Evolutionary conservation across 176 grass and related monocot genomes (phyloP).

Genomic region (Eragrostis nindensis): DNA sequence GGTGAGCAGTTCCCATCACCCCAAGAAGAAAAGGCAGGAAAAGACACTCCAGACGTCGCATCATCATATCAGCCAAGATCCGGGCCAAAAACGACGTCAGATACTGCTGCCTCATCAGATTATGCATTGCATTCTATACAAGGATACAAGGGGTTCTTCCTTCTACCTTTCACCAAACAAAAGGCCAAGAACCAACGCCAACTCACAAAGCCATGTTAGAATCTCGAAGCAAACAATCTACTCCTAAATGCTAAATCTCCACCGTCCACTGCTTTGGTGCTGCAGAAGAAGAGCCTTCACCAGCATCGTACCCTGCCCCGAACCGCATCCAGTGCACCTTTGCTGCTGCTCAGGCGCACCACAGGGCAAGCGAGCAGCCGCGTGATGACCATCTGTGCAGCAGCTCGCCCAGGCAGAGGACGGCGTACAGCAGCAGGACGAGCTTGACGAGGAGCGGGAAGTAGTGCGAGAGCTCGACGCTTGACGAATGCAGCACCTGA

Average conservation of each 20-base stretch:
- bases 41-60: constrained; percentile 30
- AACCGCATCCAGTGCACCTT: neutral
- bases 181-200: constrained; percentile 24
- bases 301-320: neutral
- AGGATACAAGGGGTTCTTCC: constrained; percentile 49
- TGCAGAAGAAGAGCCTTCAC: neutral
- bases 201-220: constrained; percentile 38
- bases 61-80: constrained; percentile 51
- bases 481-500: constrained; percentile 67
- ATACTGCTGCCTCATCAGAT: constrained; percentile 19
- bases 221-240: constrained; percentile 53
- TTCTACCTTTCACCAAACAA: constrained; percentile 30
- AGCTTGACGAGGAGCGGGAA: constrained; percentile 73
- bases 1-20: constrained; percentile 40
- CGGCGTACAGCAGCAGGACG: constrained; percentile 58
- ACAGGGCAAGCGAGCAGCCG: constrained; percentile 31
- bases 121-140: constrained; percentile 53
- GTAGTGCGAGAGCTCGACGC: constrained; percentile 65
- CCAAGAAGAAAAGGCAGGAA: constrained; percentile 20
- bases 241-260: constrained; percentile 36
- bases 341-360: constrained; percentile 36
- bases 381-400: constrained; percentile 52
- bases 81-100: constrained; percentile 52
- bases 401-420: constrained; percentile 67
- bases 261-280: constrained; percentile 1